These are phyloP conservation scores for Kwoniella shandongensis DNA, from an alignment of 768 basidiomycete genomes.

Conservation along the genomic window DNA sequence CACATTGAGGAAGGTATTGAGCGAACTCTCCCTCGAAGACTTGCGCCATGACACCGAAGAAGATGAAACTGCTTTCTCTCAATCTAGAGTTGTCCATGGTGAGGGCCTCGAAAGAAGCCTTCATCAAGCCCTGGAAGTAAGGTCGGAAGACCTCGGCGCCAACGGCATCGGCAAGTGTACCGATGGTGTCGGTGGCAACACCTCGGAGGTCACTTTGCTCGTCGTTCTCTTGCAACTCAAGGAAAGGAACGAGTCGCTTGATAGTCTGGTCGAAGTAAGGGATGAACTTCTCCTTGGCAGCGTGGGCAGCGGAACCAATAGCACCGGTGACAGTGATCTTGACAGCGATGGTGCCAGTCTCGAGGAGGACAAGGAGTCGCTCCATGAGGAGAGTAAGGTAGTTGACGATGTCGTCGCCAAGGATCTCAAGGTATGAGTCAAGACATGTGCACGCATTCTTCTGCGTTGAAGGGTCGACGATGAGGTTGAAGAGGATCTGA, in stretches of 20 bases:
- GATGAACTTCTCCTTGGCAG: constrained; percentile 82
- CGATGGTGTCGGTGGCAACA: constrained; percentile 97
- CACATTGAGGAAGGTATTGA: constrained; percentile 76
- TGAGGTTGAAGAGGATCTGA: constrained; percentile 84
- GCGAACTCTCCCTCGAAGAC: constrained; percentile 95
- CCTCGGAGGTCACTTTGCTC: constrained; percentile 93
- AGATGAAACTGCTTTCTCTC: constrained; percentile 93
- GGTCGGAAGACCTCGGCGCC: constrained; percentile 91
- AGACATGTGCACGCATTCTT: constrained; percentile 93
- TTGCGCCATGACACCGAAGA: constrained; percentile 97
- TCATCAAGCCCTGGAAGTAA: constrained; percentile 96
- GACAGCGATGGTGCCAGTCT: constrained; percentile 78
- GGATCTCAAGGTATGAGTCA: constrained; percentile 91
- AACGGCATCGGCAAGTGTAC: constrained; percentile 95
- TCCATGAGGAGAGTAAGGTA: constrained; percentile 96
- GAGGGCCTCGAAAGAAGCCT: constrained; percentile 85
- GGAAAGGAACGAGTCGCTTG: constrained; percentile 81
- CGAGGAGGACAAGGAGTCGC: constrained; percentile 79
- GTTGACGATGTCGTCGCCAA: constrained; percentile 80
- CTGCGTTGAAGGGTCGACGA: constrained; percentile 82
- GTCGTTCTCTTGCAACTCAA: constrained; percentile 74
- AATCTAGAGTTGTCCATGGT: constrained; percentile 77
- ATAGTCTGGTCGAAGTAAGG: constrained; percentile 94
- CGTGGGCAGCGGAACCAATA: constrained; percentile 96
- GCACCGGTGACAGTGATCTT: constrained; percentile 96